phyloP scores from a whole-genome alignment of 805 yeast genomes.

The Candida orba region DNA sequence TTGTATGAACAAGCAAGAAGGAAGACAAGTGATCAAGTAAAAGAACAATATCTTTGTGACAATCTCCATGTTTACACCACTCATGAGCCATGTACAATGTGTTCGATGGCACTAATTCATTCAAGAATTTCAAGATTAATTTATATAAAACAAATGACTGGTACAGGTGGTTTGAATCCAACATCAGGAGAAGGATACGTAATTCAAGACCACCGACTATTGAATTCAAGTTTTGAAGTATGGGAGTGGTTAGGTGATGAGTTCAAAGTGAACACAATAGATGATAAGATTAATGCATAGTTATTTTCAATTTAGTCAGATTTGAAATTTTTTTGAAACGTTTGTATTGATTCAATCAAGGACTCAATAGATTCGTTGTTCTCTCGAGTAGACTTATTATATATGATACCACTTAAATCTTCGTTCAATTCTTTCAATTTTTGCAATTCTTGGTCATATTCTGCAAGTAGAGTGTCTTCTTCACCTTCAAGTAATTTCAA shows the following conservation, averaged over 20 bases:
- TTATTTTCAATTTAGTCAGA: neutral
- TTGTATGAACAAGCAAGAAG: slow-evolving; percentile 39
- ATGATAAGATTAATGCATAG: slow-evolving; percentile 19
- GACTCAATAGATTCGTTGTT: slow-evolving; percentile 10
- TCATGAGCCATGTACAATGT: slow-evolving; percentile 96
- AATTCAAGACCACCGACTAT: slow-evolving; percentile 63
- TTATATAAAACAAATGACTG: slow-evolving; percentile 42
- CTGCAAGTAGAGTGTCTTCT: slow-evolving; percentile 17
- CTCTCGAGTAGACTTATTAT: slow-evolving; percentile 2
- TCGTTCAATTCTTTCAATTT: slow-evolving; percentile 4
- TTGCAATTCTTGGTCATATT: slow-evolving; percentile 10
- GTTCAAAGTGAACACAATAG: slow-evolving; percentile 18
- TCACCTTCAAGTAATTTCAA: slow-evolving; percentile 25
- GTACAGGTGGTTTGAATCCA: slow-evolving; percentile 50
- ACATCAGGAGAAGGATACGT: slow-evolving; percentile 60
- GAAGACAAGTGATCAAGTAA: slow-evolving; percentile 4
- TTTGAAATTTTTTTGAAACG: slow-evolving; percentile 7
- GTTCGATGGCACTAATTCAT: slow-evolving; percentile 92
- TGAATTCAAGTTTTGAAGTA: slow-evolving; percentile 85
- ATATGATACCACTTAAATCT: slow-evolving; percentile 24
- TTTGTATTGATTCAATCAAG: slow-evolving; percentile 13
- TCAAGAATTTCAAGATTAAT: slow-evolving; percentile 71
- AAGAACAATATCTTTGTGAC: slow-evolving; percentile 56
- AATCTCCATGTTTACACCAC: slow-evolving; percentile 76
- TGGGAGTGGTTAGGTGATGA: slow-evolving; percentile 60